Evolutionary conservation across 257 asterid species (phyloP).

Genomic region (Echium plantagineum): DNA sequence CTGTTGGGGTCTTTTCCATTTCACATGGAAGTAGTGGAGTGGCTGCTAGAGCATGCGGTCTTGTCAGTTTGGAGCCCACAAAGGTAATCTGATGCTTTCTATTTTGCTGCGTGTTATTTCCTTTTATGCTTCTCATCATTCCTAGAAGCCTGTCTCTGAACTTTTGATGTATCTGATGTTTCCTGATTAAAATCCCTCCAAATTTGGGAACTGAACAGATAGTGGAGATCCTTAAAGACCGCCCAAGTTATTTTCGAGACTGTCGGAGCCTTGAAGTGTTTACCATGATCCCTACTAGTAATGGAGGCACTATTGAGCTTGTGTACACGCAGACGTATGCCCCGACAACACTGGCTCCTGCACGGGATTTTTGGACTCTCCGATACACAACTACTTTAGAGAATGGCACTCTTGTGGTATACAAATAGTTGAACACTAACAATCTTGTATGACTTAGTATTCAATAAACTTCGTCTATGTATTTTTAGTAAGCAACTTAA

Average conservation of each 20-base stretch:
- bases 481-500: no score
- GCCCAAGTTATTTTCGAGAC: conserved; percentile 91
- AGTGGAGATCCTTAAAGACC: conserved; percentile 97
- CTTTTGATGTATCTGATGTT: not conserved
- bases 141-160: not conserved
- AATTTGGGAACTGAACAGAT: conserved; percentile 32
- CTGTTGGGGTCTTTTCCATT: conserved; percentile 99
- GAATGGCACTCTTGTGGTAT: conserved; percentile 91
- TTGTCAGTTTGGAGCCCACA: conserved; percentile 88
- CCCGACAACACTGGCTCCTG: conserved; percentile 91
- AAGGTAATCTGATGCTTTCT: conserved; percentile 36
- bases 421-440: conserved; percentile 13
- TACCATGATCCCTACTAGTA: conserved; percentile 86
- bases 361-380: conserved; percentile 96
- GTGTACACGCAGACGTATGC: conserved; percentile 87
- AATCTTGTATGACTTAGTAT: not conserved
- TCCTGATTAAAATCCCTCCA: not conserved
- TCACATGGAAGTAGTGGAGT: conserved; percentile 86
- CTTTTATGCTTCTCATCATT: not conserved
- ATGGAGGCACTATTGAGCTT: conserved; percentile 89
- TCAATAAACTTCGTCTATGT: not conserved
- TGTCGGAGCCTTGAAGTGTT: conserved; percentile 86
- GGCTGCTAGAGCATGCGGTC: conserved; percentile 99
- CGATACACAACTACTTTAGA: conserved; percentile 91
- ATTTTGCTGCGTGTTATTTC: not conserved